A percentile compares a stretch with the other conserved stretches of the same genome.
phyloP scores from a whole-genome alignment of 148 eudicot species.

The Silene latifolia region DNA sequence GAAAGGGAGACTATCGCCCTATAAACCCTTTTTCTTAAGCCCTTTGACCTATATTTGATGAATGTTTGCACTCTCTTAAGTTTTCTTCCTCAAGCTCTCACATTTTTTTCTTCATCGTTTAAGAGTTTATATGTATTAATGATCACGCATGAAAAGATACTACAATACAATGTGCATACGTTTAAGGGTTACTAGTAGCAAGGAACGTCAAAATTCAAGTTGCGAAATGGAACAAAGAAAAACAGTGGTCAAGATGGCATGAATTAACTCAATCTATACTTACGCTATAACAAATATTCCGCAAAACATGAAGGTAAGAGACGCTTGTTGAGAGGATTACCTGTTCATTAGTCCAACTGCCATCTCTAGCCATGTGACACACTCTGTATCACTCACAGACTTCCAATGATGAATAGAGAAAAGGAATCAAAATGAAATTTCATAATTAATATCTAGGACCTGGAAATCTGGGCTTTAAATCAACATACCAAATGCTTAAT shows the following conservation, averaged over 20 bases:
- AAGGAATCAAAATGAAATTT: too few relatives aligned
- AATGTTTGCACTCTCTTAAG: neutral
- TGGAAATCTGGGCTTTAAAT: too few relatives aligned
- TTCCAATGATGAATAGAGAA: too few relatives aligned
- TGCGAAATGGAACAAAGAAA: neutral
- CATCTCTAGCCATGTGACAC: too few relatives aligned
- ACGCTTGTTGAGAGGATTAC: constrained; percentile 23
- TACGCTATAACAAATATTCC: neutral
- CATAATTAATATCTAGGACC: too few relatives aligned
- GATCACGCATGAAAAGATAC: too few relatives aligned
- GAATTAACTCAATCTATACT: neutral
- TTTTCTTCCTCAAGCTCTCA: neutral
- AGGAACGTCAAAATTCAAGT: neutral
- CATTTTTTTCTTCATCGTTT: neutral
- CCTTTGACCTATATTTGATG: neutral
- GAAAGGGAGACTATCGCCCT: neutral
- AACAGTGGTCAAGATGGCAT: neutral
- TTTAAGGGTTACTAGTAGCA: neutral
- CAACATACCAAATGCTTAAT: too few relatives aligned
- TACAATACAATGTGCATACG: neutral
- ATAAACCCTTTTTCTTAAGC: too few relatives aligned
- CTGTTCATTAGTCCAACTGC: too few relatives aligned
- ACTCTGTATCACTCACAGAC: too few relatives aligned
- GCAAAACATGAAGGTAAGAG: neutral
- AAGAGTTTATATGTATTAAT: neutral